Evolutionary conservation across 2,329 filamentous ascomycete genomes (phyloP).

Genomic region (Orbilia quercus): DNA sequence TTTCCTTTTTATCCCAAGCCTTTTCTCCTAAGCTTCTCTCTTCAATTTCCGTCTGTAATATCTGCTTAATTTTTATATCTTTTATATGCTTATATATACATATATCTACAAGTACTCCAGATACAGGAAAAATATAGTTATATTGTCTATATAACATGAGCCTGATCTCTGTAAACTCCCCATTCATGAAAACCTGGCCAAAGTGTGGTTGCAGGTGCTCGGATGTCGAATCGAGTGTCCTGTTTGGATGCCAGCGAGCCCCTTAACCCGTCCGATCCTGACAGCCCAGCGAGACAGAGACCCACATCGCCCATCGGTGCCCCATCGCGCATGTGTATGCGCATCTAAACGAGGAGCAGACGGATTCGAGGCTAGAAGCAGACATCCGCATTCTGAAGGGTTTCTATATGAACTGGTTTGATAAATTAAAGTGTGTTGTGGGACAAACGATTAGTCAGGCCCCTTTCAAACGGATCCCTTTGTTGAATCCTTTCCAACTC

Average conservation of each 20-base stretch:
- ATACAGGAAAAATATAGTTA: neutral
- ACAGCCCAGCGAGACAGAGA: constrained; percentile 52
- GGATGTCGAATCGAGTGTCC: constrained; percentile 50
- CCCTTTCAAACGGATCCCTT: constrained; percentile 62
- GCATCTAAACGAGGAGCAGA: no score
- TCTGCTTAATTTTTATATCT: constrained; percentile 2
- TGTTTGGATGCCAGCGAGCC: constrained; percentile 16
- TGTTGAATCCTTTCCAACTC: constrained; percentile 64
- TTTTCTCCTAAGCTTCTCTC: constrained; percentile 2
- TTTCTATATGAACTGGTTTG: constrained; percentile 65
- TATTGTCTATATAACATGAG: no score
- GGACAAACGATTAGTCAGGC: constrained; percentile 61
- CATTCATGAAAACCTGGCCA: no score
- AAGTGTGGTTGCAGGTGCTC: constrained; percentile 27
- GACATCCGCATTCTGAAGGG: no score
- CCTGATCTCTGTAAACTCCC: neutral
- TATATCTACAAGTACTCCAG: neutral
- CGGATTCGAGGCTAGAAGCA: no score
- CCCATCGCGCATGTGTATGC: no score
- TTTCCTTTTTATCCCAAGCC: constrained; percentile 1
- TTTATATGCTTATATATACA: no score
- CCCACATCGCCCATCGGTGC: no score
- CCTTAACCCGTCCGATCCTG: neutral
- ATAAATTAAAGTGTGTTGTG: constrained; percentile 68
- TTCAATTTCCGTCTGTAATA: constrained; percentile 30